Base-by-base conservation (phyloP, 2,329 filamentous ascomycete genomes). In the Byssochlamys sp. region DNA sequence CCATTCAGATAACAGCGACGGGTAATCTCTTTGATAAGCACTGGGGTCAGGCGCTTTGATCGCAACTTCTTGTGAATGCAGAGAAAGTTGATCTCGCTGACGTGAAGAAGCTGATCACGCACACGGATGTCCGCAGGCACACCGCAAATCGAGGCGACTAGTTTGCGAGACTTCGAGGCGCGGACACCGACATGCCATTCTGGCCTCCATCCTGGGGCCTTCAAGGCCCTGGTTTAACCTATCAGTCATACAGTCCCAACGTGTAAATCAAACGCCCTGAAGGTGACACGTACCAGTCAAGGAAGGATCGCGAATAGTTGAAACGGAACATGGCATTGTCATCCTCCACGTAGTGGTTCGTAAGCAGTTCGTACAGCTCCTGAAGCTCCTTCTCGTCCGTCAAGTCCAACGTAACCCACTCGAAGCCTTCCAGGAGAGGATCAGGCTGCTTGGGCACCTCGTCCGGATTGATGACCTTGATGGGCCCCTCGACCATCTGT, bases 11-110 rank as follows among this genome's bases (percentile, higher is more conserved):
- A 95, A 79, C 90, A 95, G 62, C 91, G 84, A 53, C 94, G 87
- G 4, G 94, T 99, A 66, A 99, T 90, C 73, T 99, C 94, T 75
- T 96, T 96, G 79, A 99, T 99, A 55, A 99, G 84, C 1, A 97
- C 88, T 0, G 94, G 94, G 0, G 94, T 86, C 50, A 99, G 84
- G 56, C 94, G 87, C 79, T 97, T 96, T 58, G 89, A 85, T 54
- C 94, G 89, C 31, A 99, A 84, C 77, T 97, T 97, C 81, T 97
- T 97, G 81, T 99, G 94, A 57, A 99, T 87, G 69, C 91, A 95
- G 63, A 99, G 86, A 76, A 97, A 99, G 79, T 99, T 99, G 76
- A 99, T 94, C 73, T 99, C 94, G 53, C 89, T 91, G 64, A 89
- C 87, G 61, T 85, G 83, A 59, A 99, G 76, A 58, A 83, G 77